Percentiles rank a stretch among this genome's conserved stretches.
phyloP scores from a whole-genome alignment of 2,329 filamentous ascomycete species.

The Phyllosticta ampelicida region DNA sequence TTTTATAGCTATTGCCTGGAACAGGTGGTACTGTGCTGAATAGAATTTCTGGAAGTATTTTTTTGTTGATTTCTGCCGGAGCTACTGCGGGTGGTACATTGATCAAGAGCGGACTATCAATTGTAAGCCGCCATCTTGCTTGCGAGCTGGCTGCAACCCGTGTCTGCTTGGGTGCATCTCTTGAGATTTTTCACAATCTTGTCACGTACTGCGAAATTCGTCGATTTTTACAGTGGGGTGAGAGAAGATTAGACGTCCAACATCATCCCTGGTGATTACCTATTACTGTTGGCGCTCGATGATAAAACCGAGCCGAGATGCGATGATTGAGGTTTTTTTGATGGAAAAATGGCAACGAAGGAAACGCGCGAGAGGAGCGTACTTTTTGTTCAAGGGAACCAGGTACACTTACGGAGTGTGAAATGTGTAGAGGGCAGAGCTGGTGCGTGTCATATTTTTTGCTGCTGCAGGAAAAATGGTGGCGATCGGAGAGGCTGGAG shows the following conservation, averaged over 20 bases:
- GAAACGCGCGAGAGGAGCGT: background rate
- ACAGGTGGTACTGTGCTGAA: constrained; percentile 64
- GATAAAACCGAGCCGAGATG: background rate
- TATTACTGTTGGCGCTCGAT: background rate
- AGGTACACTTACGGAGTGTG: background rate
- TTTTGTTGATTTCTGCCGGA: background rate
- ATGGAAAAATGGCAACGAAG: background rate
- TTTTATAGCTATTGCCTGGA: background rate
- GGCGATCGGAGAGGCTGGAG: background rate
- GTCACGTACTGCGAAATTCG: background rate
- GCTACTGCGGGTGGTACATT: background rate
- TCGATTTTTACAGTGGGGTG: background rate
- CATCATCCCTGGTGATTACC: background rate
- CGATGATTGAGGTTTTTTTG: background rate
- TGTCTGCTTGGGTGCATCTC: background rate
- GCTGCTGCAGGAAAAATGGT: background rate
- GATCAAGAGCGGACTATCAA: background rate
- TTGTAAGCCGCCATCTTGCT: background rate
- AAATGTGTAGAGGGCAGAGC: background rate
- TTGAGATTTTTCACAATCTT: background rate
- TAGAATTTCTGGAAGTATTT: constrained; percentile 81
- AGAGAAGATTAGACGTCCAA: background rate
- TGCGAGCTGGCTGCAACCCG: background rate
- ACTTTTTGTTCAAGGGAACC: background rate
- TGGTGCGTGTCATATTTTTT: background rate